Evolutionary conservation across 2,329 filamentous ascomycete species (phyloP), one percentile per base, ranked within the genome.

Genomic region (Apiospora koreana): DNA sequence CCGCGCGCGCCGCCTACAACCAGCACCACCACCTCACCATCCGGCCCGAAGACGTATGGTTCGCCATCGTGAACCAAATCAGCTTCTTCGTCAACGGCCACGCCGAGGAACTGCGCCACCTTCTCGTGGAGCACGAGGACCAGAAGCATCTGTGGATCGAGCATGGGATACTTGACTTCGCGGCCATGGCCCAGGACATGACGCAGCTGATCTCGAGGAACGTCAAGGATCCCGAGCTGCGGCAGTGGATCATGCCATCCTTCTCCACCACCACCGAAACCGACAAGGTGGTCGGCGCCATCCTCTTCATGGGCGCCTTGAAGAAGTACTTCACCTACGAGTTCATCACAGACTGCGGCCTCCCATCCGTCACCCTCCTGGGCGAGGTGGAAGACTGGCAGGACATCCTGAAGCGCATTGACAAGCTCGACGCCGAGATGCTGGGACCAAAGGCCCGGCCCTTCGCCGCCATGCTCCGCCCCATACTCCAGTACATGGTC

Each of bases 221-320:
- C 31, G 73, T 72, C 23, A 25, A 38, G 0, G 73, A 67, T 21
- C 68, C 69, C 8, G 54, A 45, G 46, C 73, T 88, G 41, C 73
- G 78, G 2, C 74, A 78, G 1, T 89, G 86, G 86, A 80, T 89
- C 21, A 80, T 87, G 73, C 87, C 86, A 0, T 71, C 76, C 2
- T 89, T 89, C 72, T 82, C 79, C 5, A 90, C 87, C 0, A 88
- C 86, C 0, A 84, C 81, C 0, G 71, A 79, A 1, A 74, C 73
- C 0, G 87, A 89, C 74, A 74, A 74, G 7, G 76, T 83, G 0
- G 79, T 83, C 2, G 83, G 83, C 0, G 77, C 82, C 0, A 77
- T 88, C 3, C 64, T 86, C 1, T 84, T 89, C 79, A 87, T 88
- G 86, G 84, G 83, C 2, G 77, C 82, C 0, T 76, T 87, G 78